Evolutionary conservation across 495 filamentous ascomycete genomes (phyloP).

Genomic region (Aspergillus sclerotioniger): DNA sequence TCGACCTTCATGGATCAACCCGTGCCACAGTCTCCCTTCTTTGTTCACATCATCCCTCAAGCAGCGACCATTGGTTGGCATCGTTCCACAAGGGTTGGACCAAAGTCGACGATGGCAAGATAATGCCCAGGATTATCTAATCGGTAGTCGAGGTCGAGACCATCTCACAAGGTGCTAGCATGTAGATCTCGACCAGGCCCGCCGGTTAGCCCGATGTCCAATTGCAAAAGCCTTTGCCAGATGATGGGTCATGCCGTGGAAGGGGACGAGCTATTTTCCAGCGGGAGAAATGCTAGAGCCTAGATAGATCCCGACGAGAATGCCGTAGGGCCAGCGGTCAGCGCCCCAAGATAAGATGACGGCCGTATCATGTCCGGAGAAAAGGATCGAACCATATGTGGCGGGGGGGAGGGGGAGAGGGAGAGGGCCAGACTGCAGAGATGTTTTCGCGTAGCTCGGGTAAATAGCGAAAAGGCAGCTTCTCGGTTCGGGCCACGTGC

Average conservation of each 20-base stretch:
- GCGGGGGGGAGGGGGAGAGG: not conserved
- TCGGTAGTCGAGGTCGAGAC: not conserved
- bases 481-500: conserved; percentile 3
- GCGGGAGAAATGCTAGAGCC: not conserved
- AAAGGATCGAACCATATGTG: not conserved
- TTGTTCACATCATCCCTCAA: not conserved
- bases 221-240: conserved; percentile 3
- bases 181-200: conserved; percentile 1
- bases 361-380: too few relatives aligned
- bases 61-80: not conserved
- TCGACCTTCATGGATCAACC: not conserved
- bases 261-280: not conserved
- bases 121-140: not conserved
- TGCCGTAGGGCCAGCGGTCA: not conserved
- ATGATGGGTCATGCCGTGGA: not conserved
- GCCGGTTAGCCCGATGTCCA: not conserved
- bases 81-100: not conserved
- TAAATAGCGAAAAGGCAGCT: not conserved
- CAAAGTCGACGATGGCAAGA: not conserved
- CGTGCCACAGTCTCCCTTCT: not conserved
- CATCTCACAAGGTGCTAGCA: not conserved
- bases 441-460: conserved; percentile 4
- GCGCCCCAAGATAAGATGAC: not conserved
- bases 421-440: too few relatives aligned
- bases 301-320: not conserved